These are phyloP conservation scores for Dunaliella primolecta DNA, from an alignment of 139 green algal species.

Conservation along the genomic window DNA sequence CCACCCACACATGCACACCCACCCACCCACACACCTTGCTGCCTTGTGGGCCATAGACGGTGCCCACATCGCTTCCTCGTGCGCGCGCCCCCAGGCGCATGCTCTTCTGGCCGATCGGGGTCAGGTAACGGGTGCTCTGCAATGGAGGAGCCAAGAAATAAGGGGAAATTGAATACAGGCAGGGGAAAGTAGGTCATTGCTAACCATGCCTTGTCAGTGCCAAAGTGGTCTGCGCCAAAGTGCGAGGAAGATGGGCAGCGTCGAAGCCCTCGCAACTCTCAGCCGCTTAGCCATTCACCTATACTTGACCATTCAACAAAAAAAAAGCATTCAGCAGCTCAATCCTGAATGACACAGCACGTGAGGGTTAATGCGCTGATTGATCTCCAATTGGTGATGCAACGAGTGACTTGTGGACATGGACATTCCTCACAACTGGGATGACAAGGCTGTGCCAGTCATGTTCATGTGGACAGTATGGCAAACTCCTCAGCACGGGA, in stretches of 20 bases:
- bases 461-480: too few relatives aligned
- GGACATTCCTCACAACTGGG: too few relatives aligned
- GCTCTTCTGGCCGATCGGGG: conserved; percentile 39
- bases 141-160: conserved; percentile 28
- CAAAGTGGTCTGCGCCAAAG: not conserved
- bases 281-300: too few relatives aligned
- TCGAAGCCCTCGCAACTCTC: too few relatives aligned
- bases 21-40: conserved; percentile 28
- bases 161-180: not conserved
- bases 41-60: conserved; percentile 37
- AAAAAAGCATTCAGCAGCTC: too few relatives aligned
- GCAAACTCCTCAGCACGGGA: too few relatives aligned
- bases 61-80: conserved; percentile 40
- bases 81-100: conserved; percentile 40
- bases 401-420: too few relatives aligned
- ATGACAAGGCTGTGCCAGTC: too few relatives aligned
- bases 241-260: not conserved
- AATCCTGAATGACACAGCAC: too few relatives aligned
- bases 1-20: not conserved
- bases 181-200: not conserved
- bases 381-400: too few relatives aligned
- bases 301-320: too few relatives aligned
- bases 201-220: not conserved
- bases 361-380: too few relatives aligned
- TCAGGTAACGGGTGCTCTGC: conserved; percentile 37